Conservation (phyloP, 23 red algal species). For the Agarophyton chilense region DNA sequence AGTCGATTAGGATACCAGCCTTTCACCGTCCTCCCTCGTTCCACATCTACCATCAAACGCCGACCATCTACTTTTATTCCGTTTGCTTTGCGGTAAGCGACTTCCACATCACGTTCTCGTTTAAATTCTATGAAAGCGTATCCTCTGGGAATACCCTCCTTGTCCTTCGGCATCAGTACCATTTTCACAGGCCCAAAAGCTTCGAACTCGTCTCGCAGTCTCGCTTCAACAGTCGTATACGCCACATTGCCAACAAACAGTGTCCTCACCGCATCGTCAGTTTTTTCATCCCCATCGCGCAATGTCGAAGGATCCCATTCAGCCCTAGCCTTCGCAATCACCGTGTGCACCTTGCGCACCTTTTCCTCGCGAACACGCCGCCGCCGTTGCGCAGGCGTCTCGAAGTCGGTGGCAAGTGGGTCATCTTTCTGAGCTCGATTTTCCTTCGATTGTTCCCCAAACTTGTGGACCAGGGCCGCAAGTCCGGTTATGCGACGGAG, state of each 20-base stretch:
- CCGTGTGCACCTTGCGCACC: background rate
- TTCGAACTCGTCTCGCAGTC: slow-evolving; percentile 68
- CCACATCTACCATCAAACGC: slow-evolving; percentile 79
- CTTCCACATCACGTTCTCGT: slow-evolving; percentile 66
- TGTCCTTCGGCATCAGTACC: slow-evolving; percentile 59
- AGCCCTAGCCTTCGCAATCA: background rate
- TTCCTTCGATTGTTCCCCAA: slow-evolving; percentile 1
- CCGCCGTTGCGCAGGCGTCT: slow-evolving; percentile 57
- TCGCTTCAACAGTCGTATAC: background rate
- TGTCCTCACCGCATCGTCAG: slow-evolving; percentile 35
- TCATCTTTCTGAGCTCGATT: background rate
- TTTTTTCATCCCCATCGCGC: slow-evolving; percentile 21
- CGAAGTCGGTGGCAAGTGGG: background rate
- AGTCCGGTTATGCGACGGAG: slow-evolving; percentile 68
- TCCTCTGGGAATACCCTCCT: slow-evolving; percentile 37
- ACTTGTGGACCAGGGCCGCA: slow-evolving; percentile 43
- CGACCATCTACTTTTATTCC: slow-evolving; percentile 78
- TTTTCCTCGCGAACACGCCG: slow-evolving; percentile 48
- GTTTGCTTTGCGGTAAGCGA: slow-evolving; percentile 52
- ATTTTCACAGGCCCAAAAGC: slow-evolving; percentile 46
- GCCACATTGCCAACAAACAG: slow-evolving; percentile 53
- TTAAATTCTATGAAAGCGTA: slow-evolving; percentile 95
- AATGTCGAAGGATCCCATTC: slow-evolving; percentile 16
- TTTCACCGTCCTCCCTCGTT: slow-evolving; percentile 72
- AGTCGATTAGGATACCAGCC: slow-evolving; percentile 75